These are phyloP conservation scores for Oldenlandia corymbosa DNA, from an alignment of 257 asterid genomes.

Conservation along the genomic window DNA sequence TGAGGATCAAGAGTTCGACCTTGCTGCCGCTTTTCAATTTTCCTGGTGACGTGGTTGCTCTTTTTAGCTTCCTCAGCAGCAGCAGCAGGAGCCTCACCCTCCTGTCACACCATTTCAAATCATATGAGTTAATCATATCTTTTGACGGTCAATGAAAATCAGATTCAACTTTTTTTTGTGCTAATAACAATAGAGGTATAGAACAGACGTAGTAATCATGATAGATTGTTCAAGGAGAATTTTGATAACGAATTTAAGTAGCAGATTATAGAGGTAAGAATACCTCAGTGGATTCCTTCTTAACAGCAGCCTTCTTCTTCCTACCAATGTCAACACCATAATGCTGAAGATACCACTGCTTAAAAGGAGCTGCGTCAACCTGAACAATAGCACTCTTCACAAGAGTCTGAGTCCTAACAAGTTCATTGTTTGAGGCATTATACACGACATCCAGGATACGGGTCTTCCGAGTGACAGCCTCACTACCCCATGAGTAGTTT, in stretches of 20 bases:
- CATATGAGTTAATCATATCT: neutral
- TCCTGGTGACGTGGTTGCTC: conserved; percentile 47
- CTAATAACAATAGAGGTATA: no score
- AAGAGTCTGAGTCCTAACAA: conserved; percentile 37
- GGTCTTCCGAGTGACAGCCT: conserved; percentile 36
- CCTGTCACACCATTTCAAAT: conserved; percentile 21
- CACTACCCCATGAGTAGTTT: conserved; percentile 43
- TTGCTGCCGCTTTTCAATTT: conserved; percentile 38
- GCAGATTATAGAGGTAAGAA: neutral
- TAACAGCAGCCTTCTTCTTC: conserved; percentile 31
- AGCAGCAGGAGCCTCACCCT: conserved; percentile 29
- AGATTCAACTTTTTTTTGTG: no score
- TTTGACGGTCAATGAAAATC: no score
- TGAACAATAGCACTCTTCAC: conserved; percentile 42
- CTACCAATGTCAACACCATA: conserved; percentile 40
- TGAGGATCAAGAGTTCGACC: conserved; percentile 38
- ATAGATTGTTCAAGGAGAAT: neutral
- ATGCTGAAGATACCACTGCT: conserved; percentile 41
- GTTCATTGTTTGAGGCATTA: conserved; percentile 39
- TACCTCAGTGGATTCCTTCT: conserved; percentile 36
- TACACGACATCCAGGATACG: conserved; percentile 40
- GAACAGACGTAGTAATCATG: neutral
- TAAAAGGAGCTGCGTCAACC: conserved; percentile 39
- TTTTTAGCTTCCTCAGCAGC: conserved; percentile 33
- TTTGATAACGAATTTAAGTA: neutral